phyloP scores from a whole-genome alignment of 2,329 filamentous ascomycete genomes.

The Xylaria arbuscula region DNA sequence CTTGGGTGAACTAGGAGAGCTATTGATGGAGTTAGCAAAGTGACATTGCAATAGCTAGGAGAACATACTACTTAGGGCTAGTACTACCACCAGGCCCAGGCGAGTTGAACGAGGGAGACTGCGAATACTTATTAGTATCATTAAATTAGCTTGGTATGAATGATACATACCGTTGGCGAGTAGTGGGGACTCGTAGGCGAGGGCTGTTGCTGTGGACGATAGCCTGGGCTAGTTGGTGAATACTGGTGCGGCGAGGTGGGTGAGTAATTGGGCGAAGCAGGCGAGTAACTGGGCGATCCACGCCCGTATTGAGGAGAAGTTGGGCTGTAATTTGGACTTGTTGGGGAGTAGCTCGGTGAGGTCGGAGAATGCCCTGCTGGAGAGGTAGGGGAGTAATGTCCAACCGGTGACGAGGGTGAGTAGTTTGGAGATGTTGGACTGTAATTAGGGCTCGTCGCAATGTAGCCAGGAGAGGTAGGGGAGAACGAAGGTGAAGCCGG shows the following conservation, averaged over 20 bases:
- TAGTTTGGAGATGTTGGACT: slow-evolving; percentile 74
- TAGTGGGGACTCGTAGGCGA: slow-evolving; percentile 79
- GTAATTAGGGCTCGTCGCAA: slow-evolving; percentile 69
- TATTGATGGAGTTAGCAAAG: slow-evolving; percentile 39
- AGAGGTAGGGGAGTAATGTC: slow-evolving; percentile 76
- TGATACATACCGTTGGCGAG: slow-evolving; percentile 68
- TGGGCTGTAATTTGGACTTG: slow-evolving; percentile 78
- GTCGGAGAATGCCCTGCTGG: slow-evolving; percentile 80
- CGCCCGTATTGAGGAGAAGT: slow-evolving; percentile 68
- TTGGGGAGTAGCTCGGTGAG: slow-evolving; percentile 77
- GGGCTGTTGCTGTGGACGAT: slow-evolving; percentile 65
- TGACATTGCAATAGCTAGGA: background rate
- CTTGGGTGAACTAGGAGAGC: slow-evolving; percentile 51
- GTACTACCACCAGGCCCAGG: slow-evolving; percentile 56
- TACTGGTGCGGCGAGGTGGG: slow-evolving; percentile 71
- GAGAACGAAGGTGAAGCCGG: slow-evolving; percentile 73
- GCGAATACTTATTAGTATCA: slow-evolving; percentile 45
- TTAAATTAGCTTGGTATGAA: background rate
- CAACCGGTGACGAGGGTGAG: slow-evolving; percentile 70
- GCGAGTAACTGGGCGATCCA: slow-evolving; percentile 72
- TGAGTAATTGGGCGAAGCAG: slow-evolving; percentile 81
- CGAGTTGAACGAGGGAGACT: slow-evolving; percentile 46
- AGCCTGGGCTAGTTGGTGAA: slow-evolving; percentile 69
- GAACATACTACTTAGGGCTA: slow-evolving; percentile 57
- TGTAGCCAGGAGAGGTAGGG: slow-evolving; percentile 61